Percentiles rank a stretch among this genome's conserved stretches.
These are phyloP conservation scores for Wickerhamomyces strasburgensis DNA, from an alignment of 805 yeast species.

Conservation along the genomic window DNA sequence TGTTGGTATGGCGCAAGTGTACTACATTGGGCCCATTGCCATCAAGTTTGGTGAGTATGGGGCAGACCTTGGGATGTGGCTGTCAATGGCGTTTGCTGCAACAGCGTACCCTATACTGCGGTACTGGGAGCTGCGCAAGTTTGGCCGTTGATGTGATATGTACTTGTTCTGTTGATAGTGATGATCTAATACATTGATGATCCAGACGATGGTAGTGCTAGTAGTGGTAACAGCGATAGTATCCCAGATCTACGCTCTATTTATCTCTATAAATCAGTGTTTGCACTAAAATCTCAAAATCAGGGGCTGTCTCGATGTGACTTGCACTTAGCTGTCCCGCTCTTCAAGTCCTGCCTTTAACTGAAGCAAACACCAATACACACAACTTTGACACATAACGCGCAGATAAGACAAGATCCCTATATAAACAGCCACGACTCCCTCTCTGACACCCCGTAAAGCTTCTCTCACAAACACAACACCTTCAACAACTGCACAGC, in stretches of 20 bases:
- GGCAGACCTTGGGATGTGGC: conserved; percentile 81
- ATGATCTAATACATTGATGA: no score
- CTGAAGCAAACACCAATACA: not conserved
- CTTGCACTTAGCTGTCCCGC: conserved; percentile 14
- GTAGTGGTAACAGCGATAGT: no score
- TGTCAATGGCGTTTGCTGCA: conserved; percentile 67
- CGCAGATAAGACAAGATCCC: no score
- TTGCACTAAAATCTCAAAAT: no score
- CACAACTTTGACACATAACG: not conserved
- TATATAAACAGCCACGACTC: no score
- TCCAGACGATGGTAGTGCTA: no score
- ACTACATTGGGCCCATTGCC: conserved; percentile 78
- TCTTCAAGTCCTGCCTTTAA: not conserved
- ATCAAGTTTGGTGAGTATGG: conserved; percentile 56
- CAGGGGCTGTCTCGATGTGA: conserved; percentile 11
- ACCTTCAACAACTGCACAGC: not conserved
- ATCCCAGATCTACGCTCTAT: no score
- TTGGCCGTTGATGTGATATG: conserved; percentile 39
- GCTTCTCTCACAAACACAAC: not conserved
- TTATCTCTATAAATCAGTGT: no score
- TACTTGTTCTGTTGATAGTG: no score
- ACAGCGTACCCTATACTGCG: conserved; percentile 58
- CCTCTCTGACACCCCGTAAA: not conserved
- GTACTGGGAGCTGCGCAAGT: conserved; percentile 55
- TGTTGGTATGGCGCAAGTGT: conserved; percentile 83